Conservation (phyloP, 2,329 filamentous ascomycete species). For the Stagonosporopsis rhizophila region DNA sequence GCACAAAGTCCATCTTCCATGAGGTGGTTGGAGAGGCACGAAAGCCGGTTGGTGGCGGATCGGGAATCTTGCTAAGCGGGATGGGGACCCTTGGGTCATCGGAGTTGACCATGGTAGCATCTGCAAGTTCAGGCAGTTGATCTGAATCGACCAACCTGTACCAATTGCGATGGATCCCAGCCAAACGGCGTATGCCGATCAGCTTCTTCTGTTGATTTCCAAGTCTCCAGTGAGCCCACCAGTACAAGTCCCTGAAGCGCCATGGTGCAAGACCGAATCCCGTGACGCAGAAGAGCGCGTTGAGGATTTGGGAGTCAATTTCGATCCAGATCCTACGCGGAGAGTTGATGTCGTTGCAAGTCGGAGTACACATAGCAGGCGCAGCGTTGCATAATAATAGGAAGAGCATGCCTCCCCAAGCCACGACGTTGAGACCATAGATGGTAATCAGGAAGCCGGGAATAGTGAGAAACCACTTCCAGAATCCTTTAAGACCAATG, state of each 20-base stretch:
- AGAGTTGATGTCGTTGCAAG: constrained; percentile 77
- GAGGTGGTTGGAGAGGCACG: constrained; percentile 70
- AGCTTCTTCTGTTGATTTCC: constrained; percentile 56
- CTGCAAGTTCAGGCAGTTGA: constrained; percentile 54
- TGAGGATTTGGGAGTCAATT: constrained; percentile 82
- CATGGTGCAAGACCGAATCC: constrained; percentile 85
- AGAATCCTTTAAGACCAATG: constrained; percentile 67
- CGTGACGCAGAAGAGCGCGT: constrained; percentile 84
- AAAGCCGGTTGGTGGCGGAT: constrained; percentile 73
- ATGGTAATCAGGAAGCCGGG: constrained; percentile 78
- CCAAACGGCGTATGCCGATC: constrained; percentile 69
- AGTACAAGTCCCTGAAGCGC: constrained; percentile 82
- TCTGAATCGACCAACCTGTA: constrained; percentile 73
- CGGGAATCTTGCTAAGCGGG: constrained; percentile 68
- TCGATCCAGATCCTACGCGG: constrained; percentile 86
- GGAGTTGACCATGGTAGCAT: constrained; percentile 35
- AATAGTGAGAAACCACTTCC: constrained; percentile 76
- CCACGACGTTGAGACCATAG: constrained; percentile 82
- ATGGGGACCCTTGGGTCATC: constrained; percentile 64
- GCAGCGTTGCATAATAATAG: constrained; percentile 78
- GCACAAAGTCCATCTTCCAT: constrained; percentile 81
- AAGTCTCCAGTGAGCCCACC: constrained; percentile 58
- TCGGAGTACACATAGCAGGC: constrained; percentile 72
- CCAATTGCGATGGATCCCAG: constrained; percentile 78
- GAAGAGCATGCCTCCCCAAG: constrained; percentile 92